Evolutionary conservation across 2,329 filamentous ascomycete species (phyloP).

Genomic region (Westerdykella ornata): DNA sequence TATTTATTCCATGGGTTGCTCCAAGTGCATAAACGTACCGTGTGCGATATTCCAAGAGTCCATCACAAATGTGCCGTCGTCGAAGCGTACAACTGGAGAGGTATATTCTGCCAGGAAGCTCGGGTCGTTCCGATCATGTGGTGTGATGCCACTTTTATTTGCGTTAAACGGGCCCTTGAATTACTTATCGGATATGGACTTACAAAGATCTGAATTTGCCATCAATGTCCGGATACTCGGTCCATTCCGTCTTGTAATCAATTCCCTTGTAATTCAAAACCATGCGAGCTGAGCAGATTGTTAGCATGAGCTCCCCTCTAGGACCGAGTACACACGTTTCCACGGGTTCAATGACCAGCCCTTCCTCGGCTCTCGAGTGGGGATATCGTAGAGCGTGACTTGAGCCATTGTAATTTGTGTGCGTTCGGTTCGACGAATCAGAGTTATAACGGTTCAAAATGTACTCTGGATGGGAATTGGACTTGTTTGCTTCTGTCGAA

Average conservation of each 20-base stretch:
- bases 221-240: slow-evolving; percentile 61
- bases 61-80: slow-evolving; percentile 55
- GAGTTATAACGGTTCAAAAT: neutral
- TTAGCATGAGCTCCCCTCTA: slow-evolving; percentile 2
- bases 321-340: slow-evolving; percentile 51
- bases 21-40: neutral
- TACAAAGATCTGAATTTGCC: slow-evolving; percentile 51
- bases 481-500: neutral
- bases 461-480: neutral
- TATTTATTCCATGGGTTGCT: neutral
- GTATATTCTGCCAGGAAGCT: slow-evolving; percentile 43
- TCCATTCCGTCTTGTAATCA: slow-evolving; percentile 62
- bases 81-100: slow-evolving; percentile 51
- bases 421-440: neutral
- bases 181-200: slow-evolving; percentile 21
- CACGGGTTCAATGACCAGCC: slow-evolving; percentile 64
- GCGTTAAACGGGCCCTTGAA: slow-evolving; percentile 2
- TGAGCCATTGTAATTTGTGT: slow-evolving; percentile 22
- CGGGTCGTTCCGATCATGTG: slow-evolving; percentile 37
- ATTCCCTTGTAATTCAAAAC: slow-evolving; percentile 61
- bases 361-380: slow-evolving; percentile 45
- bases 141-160: slow-evolving; percentile 37
- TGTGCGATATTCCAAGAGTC: slow-evolving; percentile 57
- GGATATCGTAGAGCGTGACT: slow-evolving; percentile 57
- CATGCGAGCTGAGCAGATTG: slow-evolving; percentile 49